Conservation (phyloP, 768 basidiomycete genomes). For the Ephemerocybe angulata region DNA sequence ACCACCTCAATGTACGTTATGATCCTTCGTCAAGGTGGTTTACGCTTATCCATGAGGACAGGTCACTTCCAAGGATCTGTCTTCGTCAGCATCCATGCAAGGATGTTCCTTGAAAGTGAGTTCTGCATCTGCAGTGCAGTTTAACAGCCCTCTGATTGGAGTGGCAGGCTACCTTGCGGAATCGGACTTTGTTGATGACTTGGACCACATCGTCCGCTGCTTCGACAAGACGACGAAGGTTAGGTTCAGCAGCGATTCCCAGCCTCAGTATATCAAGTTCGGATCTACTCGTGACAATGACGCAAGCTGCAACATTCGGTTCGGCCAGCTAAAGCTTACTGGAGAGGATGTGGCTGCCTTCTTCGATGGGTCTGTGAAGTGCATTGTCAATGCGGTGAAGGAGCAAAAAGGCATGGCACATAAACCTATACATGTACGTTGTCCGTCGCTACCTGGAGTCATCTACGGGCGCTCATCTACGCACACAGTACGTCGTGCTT, state of each 20-base stretch:
- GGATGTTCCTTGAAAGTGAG: conserved; percentile 34
- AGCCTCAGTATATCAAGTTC: conserved; percentile 48
- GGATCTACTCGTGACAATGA: conserved; percentile 44
- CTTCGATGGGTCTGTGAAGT: conserved; percentile 22
- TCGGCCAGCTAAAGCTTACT: conserved; percentile 43
- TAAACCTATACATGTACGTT: conserved; percentile 26
- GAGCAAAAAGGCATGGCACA: conserved; percentile 18
- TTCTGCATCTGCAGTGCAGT: too few species aligned
- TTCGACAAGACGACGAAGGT: conserved; percentile 50
- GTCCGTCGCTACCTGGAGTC: neutral
- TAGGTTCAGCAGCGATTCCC: conserved; percentile 36
- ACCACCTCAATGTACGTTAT: conserved; percentile 38
- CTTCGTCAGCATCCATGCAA: conserved; percentile 45
- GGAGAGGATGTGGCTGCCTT: conserved; percentile 22
- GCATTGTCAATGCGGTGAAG: conserved; percentile 17
- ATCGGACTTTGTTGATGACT: conserved; percentile 40
- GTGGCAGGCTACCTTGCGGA: conserved; percentile 33
- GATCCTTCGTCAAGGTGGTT: too few species aligned
- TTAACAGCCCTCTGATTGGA: too few species aligned
- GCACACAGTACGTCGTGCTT: conserved; percentile 32
- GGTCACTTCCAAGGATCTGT: conserved; percentile 50
- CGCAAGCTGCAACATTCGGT: conserved; percentile 35
- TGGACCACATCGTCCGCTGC: conserved; percentile 37
- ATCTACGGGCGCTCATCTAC: neutral
- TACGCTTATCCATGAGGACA: conserved; percentile 23